Percentiles rank a stretch among this genome's conserved stretches.
Evolutionary conservation across 805 yeast genomes (phyloP).

Genomic region (Teunomyces pallodes): DNA sequence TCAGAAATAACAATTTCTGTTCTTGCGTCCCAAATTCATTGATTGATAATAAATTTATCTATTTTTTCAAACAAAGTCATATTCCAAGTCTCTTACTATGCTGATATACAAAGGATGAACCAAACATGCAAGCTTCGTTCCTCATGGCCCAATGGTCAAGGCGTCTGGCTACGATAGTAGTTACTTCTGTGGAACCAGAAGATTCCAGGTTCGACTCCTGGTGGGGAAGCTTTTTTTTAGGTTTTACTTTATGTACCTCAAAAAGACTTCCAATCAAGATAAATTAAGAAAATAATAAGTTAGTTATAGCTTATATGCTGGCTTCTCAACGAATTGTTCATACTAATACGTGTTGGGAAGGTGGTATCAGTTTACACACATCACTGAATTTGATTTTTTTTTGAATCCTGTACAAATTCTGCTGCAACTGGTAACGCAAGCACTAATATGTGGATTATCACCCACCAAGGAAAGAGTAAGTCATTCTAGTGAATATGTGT

Average conservation of each 20-base stretch:
- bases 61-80: no score
- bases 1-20: no score
- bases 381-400: background rate
- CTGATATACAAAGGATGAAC: background rate
- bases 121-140: constrained; percentile 28
- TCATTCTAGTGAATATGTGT: no score
- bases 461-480: constrained; percentile 1
- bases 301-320: no score
- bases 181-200: constrained; percentile 45
- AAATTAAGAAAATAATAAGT: no score
- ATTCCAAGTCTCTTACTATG: no score
- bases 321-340: no score
- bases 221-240: constrained; percentile 39
- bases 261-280: no score
- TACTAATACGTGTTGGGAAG: no score
- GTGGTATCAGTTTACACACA: background rate
- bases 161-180: constrained; percentile 64
- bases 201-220: constrained; percentile 50
- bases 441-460: constrained; percentile 2
- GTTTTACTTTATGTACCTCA: no score
- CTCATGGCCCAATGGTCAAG: constrained; percentile 75
- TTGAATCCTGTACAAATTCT: background rate
- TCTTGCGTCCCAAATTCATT: no score
- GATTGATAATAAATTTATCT: no score
- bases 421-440: background rate